Percentiles rank a stretch among this genome's conserved stretches.
These are phyloP conservation scores for Liriodendron chinense DNA, from an alignment of 164 flowering plant species.

Conservation along the genomic window DNA sequence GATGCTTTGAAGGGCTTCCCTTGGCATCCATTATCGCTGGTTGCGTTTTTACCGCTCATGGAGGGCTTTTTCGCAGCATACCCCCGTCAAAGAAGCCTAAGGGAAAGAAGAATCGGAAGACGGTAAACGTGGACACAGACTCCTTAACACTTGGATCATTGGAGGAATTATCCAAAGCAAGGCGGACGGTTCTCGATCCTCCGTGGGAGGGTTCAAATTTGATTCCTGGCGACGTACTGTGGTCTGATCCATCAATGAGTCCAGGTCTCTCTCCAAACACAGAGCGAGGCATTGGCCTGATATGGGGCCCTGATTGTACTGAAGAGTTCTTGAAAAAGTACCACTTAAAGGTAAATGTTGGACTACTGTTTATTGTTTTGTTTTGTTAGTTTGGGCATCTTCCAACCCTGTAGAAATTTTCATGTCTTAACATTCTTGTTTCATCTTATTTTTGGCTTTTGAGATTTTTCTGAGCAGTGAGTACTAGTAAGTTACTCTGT, in stretches of 20 bases:
- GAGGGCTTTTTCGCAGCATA: slow-evolving; percentile 86
- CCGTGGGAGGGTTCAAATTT: slow-evolving; percentile 93
- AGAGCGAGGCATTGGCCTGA: slow-evolving; percentile 91
- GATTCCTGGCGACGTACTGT: slow-evolving; percentile 96
- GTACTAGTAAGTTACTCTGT: neutral
- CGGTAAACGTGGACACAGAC: slow-evolving; percentile 29
- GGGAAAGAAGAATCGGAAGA: slow-evolving; percentile 35
- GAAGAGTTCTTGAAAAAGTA: slow-evolving; percentile 73
- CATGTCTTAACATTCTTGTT: neutral
- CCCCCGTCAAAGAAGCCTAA: slow-evolving; percentile 57
- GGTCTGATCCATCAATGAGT: slow-evolving; percentile 95
- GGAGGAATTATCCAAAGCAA: slow-evolving; percentile 78
- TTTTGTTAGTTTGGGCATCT: neutral
- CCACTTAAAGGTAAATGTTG: slow-evolving; percentile 57
- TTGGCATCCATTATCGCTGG: slow-evolving; percentile 84
- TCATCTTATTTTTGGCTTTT: neutral
- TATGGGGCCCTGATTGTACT: slow-evolving; percentile 99
- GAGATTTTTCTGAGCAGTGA: neutral
- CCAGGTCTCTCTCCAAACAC: slow-evolving; percentile 88
- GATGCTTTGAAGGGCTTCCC: slow-evolving; percentile 96
- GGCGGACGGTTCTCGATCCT: slow-evolving; percentile 93
- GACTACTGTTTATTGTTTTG: neutral
- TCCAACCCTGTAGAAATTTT: neutral
- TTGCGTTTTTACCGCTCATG: slow-evolving; percentile 89
- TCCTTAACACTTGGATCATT: slow-evolving; percentile 70